Evolutionary conservation across 441 rosid genomes (phyloP).

Genomic region (Erodium trifolium): DNA sequence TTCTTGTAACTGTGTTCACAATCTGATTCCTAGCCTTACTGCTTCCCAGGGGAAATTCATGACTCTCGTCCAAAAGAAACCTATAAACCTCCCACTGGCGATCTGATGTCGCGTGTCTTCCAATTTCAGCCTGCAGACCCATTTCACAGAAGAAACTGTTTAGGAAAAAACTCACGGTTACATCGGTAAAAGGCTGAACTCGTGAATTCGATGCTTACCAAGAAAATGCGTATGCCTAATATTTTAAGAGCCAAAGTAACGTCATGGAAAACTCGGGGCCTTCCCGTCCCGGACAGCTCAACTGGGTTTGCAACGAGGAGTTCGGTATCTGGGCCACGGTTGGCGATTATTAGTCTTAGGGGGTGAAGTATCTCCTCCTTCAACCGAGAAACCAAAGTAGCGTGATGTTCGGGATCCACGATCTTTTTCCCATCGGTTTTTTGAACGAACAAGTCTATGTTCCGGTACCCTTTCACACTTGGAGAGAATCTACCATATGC

Average conservation of each 20-base stretch:
- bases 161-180: background rate
- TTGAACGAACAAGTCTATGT: slow-evolving; percentile 41
- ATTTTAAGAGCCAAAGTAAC: slow-evolving; percentile 44
- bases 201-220: slow-evolving; percentile 27
- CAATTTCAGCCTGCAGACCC: slow-evolving; percentile 42
- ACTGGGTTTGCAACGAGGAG: slow-evolving; percentile 55
- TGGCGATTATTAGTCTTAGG: slow-evolving; percentile 37
- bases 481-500: slow-evolving; percentile 51
- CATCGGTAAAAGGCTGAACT: background rate
- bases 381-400: slow-evolving; percentile 37
- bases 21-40: slow-evolving; percentile 33
- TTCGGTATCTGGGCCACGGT: slow-evolving; percentile 55
- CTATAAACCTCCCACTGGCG: slow-evolving; percentile 63
- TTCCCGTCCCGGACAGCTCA: slow-evolving; percentile 52
- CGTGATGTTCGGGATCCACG: slow-evolving; percentile 32
- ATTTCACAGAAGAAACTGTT: background rate
- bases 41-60: slow-evolving; percentile 36
- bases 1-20: slow-evolving; percentile 39
- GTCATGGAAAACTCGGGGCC: slow-evolving; percentile 57
- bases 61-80: slow-evolving; percentile 43
- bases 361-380: slow-evolving; percentile 47
- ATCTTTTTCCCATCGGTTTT: slow-evolving; percentile 49
- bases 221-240: slow-evolving; percentile 43
- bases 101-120: slow-evolving; percentile 40
- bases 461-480: slow-evolving; percentile 33